A percentile compares a stretch with the other conserved stretches of the same genome.
Evolutionary conservation across 108 stramenopile genomes (phyloP).

Genomic region (Discostella pseudostelligera): DNA sequence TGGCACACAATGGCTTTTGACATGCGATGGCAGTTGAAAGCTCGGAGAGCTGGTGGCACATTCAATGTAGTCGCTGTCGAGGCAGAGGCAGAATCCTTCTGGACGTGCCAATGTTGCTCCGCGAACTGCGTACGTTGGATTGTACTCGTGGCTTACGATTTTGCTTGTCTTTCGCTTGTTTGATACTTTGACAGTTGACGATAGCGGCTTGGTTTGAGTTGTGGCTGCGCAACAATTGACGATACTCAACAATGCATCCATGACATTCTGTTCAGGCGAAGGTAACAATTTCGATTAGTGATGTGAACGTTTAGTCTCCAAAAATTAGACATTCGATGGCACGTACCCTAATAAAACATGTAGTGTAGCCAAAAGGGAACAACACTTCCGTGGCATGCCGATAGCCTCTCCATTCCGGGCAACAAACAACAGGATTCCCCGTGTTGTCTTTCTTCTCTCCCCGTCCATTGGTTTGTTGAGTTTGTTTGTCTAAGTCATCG

Average conservation of each 20-base stretch:
- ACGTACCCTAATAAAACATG: constrained; percentile 50
- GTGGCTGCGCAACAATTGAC: background rate
- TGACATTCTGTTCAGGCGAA: constrained; percentile 5
- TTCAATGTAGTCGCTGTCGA: constrained; percentile 48
- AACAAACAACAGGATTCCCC: constrained; percentile 27
- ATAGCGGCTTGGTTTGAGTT: background rate
- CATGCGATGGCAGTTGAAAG: constrained; percentile 14
- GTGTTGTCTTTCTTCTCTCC: constrained; percentile 3
- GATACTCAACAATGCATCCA: background rate
- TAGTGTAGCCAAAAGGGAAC: constrained; percentile 67
- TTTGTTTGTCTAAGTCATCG: background rate
- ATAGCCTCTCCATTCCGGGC: constrained; percentile 70
- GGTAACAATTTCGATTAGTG: background rate
- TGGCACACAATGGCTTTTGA: background rate
- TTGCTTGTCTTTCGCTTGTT: constrained; percentile 6
- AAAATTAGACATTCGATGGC: background rate
- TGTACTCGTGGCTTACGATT: constrained; percentile 22
- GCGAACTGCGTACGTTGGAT: constrained; percentile 69
- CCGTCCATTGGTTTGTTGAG: constrained; percentile 10
- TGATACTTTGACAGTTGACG: constrained; percentile 7
- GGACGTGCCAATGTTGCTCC: constrained; percentile 74
- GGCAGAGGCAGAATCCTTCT: constrained; percentile 77
- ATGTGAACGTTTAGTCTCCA: background rate
- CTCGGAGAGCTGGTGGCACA: constrained; percentile 1
- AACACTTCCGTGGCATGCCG: constrained; percentile 63